Conservation (phyloP, 129 eudicot genomes). For the Helianthus tuberosus region DNA sequence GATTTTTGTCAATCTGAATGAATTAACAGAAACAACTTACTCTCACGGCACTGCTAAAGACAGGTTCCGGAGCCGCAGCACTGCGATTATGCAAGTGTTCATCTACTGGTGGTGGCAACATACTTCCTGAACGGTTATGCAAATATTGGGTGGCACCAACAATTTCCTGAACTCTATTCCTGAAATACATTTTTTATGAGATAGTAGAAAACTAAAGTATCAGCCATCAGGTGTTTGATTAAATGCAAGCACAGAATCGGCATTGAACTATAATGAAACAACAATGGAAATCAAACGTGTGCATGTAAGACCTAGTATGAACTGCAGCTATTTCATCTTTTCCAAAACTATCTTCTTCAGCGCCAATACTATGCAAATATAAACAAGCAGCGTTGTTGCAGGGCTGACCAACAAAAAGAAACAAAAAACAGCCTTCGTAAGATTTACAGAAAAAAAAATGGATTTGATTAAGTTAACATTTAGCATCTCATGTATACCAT, state of each 20-base stretch:
- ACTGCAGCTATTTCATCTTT: slow-evolving; percentile 93
- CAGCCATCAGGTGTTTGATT: neutral
- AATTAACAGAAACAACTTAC: slow-evolving; percentile 37
- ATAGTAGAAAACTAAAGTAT: neutral
- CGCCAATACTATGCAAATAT: slow-evolving; percentile 78
- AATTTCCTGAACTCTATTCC: slow-evolving; percentile 85
- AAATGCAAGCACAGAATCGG: neutral
- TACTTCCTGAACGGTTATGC: slow-evolving; percentile 56
- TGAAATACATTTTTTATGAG: slow-evolving; percentile 18
- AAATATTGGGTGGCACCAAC: slow-evolving; percentile 54
- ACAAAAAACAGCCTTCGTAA: slow-evolving; percentile 17
- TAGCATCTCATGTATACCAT: slow-evolving; percentile 44
- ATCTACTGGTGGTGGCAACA: slow-evolving; percentile 72
- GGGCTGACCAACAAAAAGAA: slow-evolving; percentile 54
- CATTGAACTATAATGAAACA: slow-evolving; percentile 2
- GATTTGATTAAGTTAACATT: neutral
- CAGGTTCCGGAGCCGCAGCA: slow-evolving; percentile 42
- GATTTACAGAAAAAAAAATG: neutral
- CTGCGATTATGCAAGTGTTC: slow-evolving; percentile 31
- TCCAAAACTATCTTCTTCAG: slow-evolving; percentile 90
- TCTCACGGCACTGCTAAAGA: slow-evolving; percentile 38
- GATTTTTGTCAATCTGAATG: slow-evolving; percentile 4
- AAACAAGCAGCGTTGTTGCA: slow-evolving; percentile 82
- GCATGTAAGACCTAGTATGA: slow-evolving; percentile 66
- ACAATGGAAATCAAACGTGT: neutral